A percentile compares a stretch with the other conserved stretches of the same genome.
Conservation (phyloP, 495 filamentous ascomycete species). For the Penicillium samsonianum region DNA sequence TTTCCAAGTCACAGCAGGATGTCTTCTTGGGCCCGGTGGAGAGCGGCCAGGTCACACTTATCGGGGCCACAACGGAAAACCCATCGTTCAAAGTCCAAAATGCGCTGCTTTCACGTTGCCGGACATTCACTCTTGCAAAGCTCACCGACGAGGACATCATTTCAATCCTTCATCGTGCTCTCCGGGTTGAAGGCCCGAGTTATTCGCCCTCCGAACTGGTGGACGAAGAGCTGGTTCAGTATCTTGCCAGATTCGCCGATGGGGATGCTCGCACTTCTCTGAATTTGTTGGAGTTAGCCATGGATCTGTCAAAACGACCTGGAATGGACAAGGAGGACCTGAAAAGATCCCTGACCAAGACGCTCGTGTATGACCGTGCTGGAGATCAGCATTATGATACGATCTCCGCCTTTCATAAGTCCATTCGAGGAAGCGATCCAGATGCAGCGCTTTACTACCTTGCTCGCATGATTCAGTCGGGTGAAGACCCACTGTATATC, state of each 20-base stretch:
- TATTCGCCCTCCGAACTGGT: slow-evolving; percentile 63
- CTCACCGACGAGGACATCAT: slow-evolving; percentile 70
- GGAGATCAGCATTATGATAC: slow-evolving; percentile 95
- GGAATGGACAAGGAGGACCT: slow-evolving; percentile 63
- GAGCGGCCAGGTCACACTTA: slow-evolving; percentile 84
- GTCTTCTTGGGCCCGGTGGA: slow-evolving; percentile 94
- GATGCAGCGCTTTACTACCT: slow-evolving; percentile 93
- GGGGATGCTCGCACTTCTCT: slow-evolving; percentile 91
- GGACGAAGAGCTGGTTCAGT: slow-evolving; percentile 73
- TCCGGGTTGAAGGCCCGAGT: slow-evolving; percentile 59
- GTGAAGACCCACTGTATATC: slow-evolving; percentile 91
- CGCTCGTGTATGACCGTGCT: slow-evolving; percentile 89
- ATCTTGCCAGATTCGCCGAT: slow-evolving; percentile 82
- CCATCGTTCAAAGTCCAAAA: slow-evolving; percentile 92
- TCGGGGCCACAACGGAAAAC: slow-evolving; percentile 96
- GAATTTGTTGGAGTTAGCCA: slow-evolving; percentile 86
- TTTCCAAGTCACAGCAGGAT: slow-evolving; percentile 92
- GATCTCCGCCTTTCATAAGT: slow-evolving; percentile 97
- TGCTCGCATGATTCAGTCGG: slow-evolving; percentile 91
- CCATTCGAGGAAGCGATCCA: slow-evolving; percentile 80
- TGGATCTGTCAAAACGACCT: slow-evolving; percentile 59
- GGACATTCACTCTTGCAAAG: slow-evolving; percentile 81
- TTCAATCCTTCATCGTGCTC: slow-evolving; percentile 71
- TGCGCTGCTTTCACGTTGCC: slow-evolving; percentile 83
- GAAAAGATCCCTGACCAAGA: slow-evolving; percentile 80